Evolutionary conservation across 1,139 yeast genomes (phyloP).

Genomic region (Citeromyces siamensis): DNA sequence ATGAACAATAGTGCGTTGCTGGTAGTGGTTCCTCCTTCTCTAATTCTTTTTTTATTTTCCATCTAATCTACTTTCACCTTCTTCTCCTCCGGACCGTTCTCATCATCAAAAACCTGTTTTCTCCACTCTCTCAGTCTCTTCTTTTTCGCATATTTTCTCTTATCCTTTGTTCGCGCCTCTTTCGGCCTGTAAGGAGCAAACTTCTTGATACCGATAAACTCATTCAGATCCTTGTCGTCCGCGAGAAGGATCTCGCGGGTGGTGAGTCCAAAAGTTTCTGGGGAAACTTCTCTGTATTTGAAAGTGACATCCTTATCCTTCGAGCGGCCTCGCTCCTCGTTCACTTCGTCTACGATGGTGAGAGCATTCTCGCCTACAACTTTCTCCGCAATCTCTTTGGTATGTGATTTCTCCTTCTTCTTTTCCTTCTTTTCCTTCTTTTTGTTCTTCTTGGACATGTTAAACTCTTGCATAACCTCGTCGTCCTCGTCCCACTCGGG

Average conservation of each 20-base stretch:
- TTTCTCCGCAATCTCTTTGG: slow-evolving; percentile 58
- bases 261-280: slow-evolving; percentile 82
- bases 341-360: slow-evolving; percentile 43
- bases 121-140: slow-evolving; percentile 86
- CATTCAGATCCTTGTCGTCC: slow-evolving; percentile 76
- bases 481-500: slow-evolving; percentile 45
- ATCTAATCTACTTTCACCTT: not conserved
- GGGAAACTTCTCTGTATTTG: slow-evolving; percentile 89
- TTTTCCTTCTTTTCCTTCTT: slow-evolving; percentile 30
- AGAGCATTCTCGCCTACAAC: slow-evolving; percentile 48
- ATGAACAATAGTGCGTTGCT: too few relatives aligned
- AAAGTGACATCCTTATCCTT: slow-evolving; percentile 39
- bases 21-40: too few relatives aligned
- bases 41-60: too few relatives aligned
- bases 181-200: slow-evolving; percentile 85
- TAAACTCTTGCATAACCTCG: slow-evolving; percentile 22
- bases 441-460: slow-evolving; percentile 12
- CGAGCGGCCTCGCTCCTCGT: slow-evolving; percentile 45
- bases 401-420: slow-evolving; percentile 40
- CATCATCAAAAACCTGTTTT: slow-evolving; percentile 59
- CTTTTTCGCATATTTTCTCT: slow-evolving; percentile 73
- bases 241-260: slow-evolving; percentile 85
- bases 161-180: slow-evolving; percentile 65
- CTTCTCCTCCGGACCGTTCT: slow-evolving; percentile 39
- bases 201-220: slow-evolving; percentile 78